phyloP scores from a whole-genome alignment of 306 rosid genomes.

The Vicia faba region DNA sequence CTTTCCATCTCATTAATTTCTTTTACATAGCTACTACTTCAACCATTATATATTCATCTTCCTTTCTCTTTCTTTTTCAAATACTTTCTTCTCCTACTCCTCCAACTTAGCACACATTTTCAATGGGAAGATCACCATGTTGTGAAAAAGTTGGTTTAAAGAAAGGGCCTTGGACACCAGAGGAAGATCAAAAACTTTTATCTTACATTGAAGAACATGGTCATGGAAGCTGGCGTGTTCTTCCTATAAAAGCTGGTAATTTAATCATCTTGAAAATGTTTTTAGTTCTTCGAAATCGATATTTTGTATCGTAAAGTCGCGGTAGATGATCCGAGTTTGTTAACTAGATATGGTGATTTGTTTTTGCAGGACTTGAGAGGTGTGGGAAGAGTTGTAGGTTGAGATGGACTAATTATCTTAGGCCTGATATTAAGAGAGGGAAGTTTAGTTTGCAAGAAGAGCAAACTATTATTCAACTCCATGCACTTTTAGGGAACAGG shows the following conservation, averaged over 20 bases:
- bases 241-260: conserved; percentile 85
- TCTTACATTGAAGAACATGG: conserved; percentile 93
- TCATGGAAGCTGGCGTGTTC: conserved; percentile 97
- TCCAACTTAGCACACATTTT: neutral
- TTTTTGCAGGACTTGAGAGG: conserved; percentile 67
- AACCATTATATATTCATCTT: conserved; percentile 17
- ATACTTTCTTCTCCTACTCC: too few relatives aligned
- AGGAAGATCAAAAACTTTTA: conserved; percentile 93
- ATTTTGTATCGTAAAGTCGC: neutral
- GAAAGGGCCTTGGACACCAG: conserved; percentile 99
- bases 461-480: conserved; percentile 95
- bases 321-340: neutral
- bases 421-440: conserved; percentile 97
- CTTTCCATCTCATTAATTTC: conserved; percentile 46
- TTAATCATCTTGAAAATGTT: neutral
- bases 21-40: conserved; percentile 33
- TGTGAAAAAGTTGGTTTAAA: conserved; percentile 92
- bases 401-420: conserved; percentile 92
- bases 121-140: conserved; percentile 97
- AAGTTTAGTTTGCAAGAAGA: conserved; percentile 96
- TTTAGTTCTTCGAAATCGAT: neutral
- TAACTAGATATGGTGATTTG: neutral
- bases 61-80: conserved; percentile 1
- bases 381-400: conserved; percentile 95
- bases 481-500: conserved; percentile 97